These are phyloP conservation scores for Triticum urartu DNA, from an alignment of 176 grass and related monocot genomes.

Conservation along the genomic window DNA sequence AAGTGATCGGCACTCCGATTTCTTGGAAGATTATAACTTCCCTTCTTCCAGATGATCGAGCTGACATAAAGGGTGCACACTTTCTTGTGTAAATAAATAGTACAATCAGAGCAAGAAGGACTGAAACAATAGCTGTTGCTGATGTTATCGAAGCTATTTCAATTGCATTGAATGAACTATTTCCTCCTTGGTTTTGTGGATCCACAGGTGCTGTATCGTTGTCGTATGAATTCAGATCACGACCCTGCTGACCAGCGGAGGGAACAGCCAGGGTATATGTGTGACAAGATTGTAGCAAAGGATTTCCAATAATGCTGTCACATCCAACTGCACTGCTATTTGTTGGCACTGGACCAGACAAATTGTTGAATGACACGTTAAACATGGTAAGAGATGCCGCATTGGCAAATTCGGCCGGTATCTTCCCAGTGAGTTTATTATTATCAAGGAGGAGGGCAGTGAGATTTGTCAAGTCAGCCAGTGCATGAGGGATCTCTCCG, in stretches of 20 bases:
- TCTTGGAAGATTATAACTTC: slow-evolving; percentile 83
- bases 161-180: slow-evolving; percentile 74
- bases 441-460: slow-evolving; percentile 74
- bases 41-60: slow-evolving; percentile 56
- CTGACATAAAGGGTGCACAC: slow-evolving; percentile 57
- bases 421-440: slow-evolving; percentile 88
- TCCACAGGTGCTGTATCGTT: slow-evolving; percentile 44
- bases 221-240: slow-evolving; percentile 44
- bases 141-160: slow-evolving; percentile 96
- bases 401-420: slow-evolving; percentile 65
- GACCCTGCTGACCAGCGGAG: slow-evolving; percentile 50
- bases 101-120: slow-evolving; percentile 84
- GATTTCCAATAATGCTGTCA: slow-evolving; percentile 83
- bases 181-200: slow-evolving; percentile 47
- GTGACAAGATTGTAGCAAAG: slow-evolving; percentile 84
- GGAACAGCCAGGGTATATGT: slow-evolving; percentile 67
- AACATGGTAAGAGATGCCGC: slow-evolving; percentile 56
- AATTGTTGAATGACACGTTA: slow-evolving; percentile 97
- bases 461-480: slow-evolving; percentile 73
- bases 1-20: slow-evolving; percentile 69
- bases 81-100: slow-evolving; percentile 97
- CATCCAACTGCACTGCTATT: slow-evolving; percentile 71
- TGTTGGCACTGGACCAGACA: slow-evolving; percentile 79
- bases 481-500: slow-evolving; percentile 65
- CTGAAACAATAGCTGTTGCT: slow-evolving; percentile 85